Conservation (phyloP, 2,329 filamentous ascomycete species). For the Monosporascus sp. region DNA sequence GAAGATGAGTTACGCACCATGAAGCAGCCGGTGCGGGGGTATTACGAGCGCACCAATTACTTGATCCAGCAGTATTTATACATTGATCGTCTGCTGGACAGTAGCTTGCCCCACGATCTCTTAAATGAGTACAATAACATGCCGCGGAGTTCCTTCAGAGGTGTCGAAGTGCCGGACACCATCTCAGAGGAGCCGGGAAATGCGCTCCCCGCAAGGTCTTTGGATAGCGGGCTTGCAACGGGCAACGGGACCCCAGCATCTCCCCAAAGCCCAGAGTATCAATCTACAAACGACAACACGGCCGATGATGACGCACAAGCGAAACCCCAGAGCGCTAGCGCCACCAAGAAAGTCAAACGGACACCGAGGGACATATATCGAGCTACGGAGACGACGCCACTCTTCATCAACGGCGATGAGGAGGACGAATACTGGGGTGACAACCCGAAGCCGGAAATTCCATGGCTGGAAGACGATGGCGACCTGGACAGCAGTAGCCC, state of each 20-base stretch:
- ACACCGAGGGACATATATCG: conserved; percentile 86
- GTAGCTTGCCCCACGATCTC: conserved; percentile 83
- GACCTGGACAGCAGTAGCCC: conserved; percentile 65
- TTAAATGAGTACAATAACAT: conserved; percentile 81
- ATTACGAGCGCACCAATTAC: conserved; percentile 86
- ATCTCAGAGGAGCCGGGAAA: conserved; percentile 63
- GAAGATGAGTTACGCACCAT: conserved; percentile 68
- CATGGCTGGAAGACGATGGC: conserved; percentile 66
- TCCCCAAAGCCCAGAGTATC: conserved; percentile 6
- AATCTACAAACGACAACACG: conserved; percentile 1
- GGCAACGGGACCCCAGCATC: background rate
- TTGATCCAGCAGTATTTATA: conserved; percentile 89
- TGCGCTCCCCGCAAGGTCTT: conserved; percentile 2
- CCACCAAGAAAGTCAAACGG: conserved; percentile 57
- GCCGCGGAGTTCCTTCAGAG: conserved; percentile 47
- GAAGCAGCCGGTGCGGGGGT: conserved; percentile 70
- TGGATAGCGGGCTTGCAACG: background rate
- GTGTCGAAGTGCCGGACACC: conserved; percentile 61
- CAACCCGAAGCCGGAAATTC: conserved; percentile 51
- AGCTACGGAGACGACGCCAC: conserved; percentile 61
- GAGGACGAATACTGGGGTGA: conserved; percentile 32
- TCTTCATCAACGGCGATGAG: conserved; percentile 49
- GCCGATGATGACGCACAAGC: conserved; percentile 6
- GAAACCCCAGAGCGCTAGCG: conserved; percentile 4
- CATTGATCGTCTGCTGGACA: conserved; percentile 86